phyloP scores from a whole-genome alignment of 257 asterid species.

The Marsdenia floribunda region DNA sequence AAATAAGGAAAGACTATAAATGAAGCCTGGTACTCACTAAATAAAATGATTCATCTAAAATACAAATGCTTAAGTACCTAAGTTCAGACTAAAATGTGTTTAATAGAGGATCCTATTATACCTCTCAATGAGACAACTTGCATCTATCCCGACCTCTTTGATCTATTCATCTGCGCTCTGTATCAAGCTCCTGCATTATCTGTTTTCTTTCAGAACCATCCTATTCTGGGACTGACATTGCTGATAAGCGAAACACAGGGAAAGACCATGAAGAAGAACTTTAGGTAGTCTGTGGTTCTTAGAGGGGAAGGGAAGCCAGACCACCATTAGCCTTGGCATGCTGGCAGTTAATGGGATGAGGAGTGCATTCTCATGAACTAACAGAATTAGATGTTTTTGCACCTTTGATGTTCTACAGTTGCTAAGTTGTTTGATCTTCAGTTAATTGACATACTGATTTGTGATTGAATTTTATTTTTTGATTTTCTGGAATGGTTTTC shows the following conservation, averaged over 20 bases:
- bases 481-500: neutral
- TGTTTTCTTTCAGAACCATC: neutral
- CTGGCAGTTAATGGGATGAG: neutral
- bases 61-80: neutral
- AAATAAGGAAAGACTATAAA: neutral
- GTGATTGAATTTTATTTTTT: neutral
- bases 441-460: neutral
- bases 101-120: neutral
- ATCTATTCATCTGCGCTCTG: neutral
- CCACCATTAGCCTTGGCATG: neutral
- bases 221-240: neutral
- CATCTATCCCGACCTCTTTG: no score
- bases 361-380: neutral
- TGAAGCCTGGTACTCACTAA: neutral
- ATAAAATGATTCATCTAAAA: neutral
- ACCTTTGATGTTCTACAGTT: neutral
- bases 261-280: neutral
- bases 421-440: neutral
- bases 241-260: neutral
- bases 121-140: no score
- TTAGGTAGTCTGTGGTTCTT: neutral
- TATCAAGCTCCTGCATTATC: neutral
- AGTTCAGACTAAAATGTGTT: neutral
- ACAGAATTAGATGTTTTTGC: neutral
- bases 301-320: neutral